Evolutionary conservation across 495 filamentous ascomycete genomes (phyloP).

Genomic region (Astrothelium macrocarpum): DNA sequence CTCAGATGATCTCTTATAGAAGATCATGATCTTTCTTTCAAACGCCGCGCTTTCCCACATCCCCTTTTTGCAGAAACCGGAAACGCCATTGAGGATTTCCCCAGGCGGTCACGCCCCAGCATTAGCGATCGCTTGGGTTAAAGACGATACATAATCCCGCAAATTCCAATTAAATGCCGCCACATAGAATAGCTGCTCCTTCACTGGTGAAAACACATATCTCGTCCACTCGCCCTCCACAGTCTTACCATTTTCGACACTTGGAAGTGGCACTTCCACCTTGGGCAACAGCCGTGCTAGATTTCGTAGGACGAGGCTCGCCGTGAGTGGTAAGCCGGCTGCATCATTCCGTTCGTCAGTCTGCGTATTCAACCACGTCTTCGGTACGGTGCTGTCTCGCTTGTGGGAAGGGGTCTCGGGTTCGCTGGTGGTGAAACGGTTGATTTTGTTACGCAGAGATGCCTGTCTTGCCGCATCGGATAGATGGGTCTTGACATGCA

Average conservation of each 20-base stretch:
- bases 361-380: slow-evolving; percentile 54
- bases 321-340: slow-evolving; percentile 73
- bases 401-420: slow-evolving; percentile 4
- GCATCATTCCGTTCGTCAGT: slow-evolving; percentile 76
- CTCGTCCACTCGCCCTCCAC: slow-evolving; percentile 43
- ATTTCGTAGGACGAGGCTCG: slow-evolving; percentile 79
- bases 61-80: background rate
- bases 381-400: slow-evolving; percentile 29
- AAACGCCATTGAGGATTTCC: background rate
- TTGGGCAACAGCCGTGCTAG: slow-evolving; percentile 46
- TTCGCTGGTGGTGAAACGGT: slow-evolving; percentile 10
- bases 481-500: slow-evolving; percentile 58
- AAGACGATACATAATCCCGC: slow-evolving; percentile 36
- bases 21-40: background rate
- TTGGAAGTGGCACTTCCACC: slow-evolving; percentile 12
- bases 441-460: slow-evolving; percentile 22
- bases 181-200: slow-evolving; percentile 35
- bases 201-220: slow-evolving; percentile 34
- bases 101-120: slow-evolving; percentile 11
- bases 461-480: slow-evolving; percentile 36
- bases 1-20: background rate
- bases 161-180: slow-evolving; percentile 41
- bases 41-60: background rate
- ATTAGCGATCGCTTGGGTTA: slow-evolving; percentile 34
- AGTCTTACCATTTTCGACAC: slow-evolving; percentile 43